Base-by-base conservation (phyloP, 2,329 filamentous ascomycete genomes). In the Fonsecaea pugnacius region DNA sequence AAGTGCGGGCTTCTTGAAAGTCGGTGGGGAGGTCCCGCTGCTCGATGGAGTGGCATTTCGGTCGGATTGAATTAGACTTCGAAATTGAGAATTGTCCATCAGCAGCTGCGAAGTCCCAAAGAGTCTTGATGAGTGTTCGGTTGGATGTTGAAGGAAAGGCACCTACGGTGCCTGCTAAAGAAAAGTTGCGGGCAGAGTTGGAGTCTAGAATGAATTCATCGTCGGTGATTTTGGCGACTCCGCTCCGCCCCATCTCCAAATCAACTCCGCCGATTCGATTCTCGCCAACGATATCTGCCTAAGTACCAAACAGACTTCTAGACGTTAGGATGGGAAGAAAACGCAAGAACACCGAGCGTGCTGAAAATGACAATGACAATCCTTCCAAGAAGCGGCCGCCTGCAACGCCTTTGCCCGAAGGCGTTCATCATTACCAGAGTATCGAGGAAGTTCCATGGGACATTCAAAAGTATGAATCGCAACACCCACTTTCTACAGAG, bases 11-110 rank as follows among this genome's bases (percentile, higher is more conserved):
- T 83, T 78, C 65, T 70, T 76, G 16, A 84, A 81, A 55, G 79
- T 74, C 12, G 50, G 18, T 67, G 80, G 83, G 81, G 84, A 72
- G 76, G 74, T 77, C 78, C 65, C 76, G 63, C 70, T 40, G 35
- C 10, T 55, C 10, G 61, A 40, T 14, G 59, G 32, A n/a, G 55
- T 52, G 9, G 55, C 38, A 43, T 57, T 57, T 33, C 35, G 36
- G 10, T 52, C 59, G 30, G 18, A 59, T 69, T 85, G 81, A 24
- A 96, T 78, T 6, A 98, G 84, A 69, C 90, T 89, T 60, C 95
- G 89, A 73, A 99, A 99, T 73, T 97, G 91, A 50, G 92, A 87
- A 82, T 98, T 98, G 76, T 98, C 96, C 95, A 99, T 98, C 14
- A 8, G 3, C 27, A 43, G 30, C 4, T 52, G 33, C 9, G 32